phyloP scores from a whole-genome alignment of 257 asterid genomes.

The Petunia secreta region DNA sequence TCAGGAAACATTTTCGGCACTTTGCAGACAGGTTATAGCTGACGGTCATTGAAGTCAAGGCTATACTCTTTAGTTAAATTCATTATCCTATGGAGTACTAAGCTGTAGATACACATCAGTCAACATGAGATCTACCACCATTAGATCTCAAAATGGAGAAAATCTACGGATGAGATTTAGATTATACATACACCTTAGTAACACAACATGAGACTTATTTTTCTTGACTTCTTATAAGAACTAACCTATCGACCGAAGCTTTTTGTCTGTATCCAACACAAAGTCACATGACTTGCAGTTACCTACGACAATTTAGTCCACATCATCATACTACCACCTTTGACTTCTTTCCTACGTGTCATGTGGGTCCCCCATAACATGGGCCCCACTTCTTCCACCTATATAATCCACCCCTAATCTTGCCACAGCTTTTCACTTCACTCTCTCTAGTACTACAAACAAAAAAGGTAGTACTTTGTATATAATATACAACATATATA shows the following conservation, averaged over 20 bases:
- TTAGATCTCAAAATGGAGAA: too few species aligned
- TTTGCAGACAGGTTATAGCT: neutral
- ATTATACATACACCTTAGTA: neutral
- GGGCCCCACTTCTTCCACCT: neutral
- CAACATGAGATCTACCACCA: neutral
- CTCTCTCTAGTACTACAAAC: neutral
- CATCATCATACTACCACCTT: neutral
- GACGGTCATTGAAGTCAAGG: slow-evolving; percentile 7
- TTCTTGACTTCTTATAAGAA: slow-evolving; percentile 7
- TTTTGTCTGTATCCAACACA: slow-evolving; percentile 21
- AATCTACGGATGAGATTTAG: neutral
- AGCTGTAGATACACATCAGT: slow-evolving; percentile 1
- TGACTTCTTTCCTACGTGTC: slow-evolving; percentile 24
- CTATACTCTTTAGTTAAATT: neutral
- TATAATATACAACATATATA: neutral
- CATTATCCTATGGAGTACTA: neutral
- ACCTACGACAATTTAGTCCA: slow-evolving; percentile 26
- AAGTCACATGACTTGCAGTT: slow-evolving; percentile 28
- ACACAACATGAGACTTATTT: neutral
- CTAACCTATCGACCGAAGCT: slow-evolving; percentile 16
- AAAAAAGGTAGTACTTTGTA: neutral
- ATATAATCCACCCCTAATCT: neutral
- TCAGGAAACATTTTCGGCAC: neutral
- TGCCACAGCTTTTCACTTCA: neutral
- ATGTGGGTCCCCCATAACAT: neutral